Evolutionary conservation across 371 early-diverging fungal genomes (phyloP), one percentile per base, ranked within the genome.

Genomic region (Mortierella sp.): DNA sequence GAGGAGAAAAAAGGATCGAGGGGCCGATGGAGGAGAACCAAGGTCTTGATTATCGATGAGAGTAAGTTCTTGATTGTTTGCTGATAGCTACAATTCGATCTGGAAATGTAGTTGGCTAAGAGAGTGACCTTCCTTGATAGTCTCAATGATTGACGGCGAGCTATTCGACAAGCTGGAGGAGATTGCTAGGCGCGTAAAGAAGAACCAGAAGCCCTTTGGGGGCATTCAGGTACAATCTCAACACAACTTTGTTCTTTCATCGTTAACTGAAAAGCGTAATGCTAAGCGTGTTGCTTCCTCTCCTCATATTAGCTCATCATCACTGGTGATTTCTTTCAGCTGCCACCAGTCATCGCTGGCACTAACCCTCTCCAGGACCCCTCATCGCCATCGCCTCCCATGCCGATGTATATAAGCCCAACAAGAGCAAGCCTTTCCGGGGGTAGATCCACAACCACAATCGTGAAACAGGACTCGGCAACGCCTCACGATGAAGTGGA

Each of bases 291-390:
- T 54, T 47, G 32, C 14, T 54, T 15, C n/a, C 17, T 30, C 12
- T 21, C n/a, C n/a, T 46, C 39, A 3, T 26, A 8, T 30, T 62
- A 91, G 89, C 60, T 95, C 3, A 80, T 97, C 32, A 61, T 94
- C 24, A 89, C 92, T 1, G 97, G 97, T 1, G 97, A 97, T 57
- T 97, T 96, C 78, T 92, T 92, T 82, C 97, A 96, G 72, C 79
- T 97, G 27, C 97, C 97, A 21, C 97, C 97, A 9, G 93, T 94
- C 8, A 82, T 80, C 2, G 67, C 56, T 1, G 59, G 78, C 3
- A 49, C 61, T 1, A 21, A 62, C 1, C 23, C 50, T 7, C 37
- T 54, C 26, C 57, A 43, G 21, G 19, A 43, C 7, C 43, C 43
- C 19, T 1, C 19, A n/a, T 7, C 17, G 19, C n/a, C 43, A 1